phyloP scores from a whole-genome alignment of 805 yeast genomes.

The Candida alai region DNA sequence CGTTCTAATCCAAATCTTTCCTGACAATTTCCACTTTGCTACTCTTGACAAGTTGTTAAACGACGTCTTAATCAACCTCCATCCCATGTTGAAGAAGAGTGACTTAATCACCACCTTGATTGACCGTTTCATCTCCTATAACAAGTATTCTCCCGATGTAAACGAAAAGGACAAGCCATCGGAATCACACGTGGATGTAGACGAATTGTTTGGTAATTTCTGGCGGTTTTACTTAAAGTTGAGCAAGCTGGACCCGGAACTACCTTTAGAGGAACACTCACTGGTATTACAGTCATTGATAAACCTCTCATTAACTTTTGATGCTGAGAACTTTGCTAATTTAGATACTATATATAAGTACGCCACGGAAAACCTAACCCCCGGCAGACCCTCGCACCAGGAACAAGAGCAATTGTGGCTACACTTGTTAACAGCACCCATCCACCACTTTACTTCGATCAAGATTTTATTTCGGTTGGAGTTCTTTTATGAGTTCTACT shows the following conservation, averaged over 20 bases:
- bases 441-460: constrained; percentile 39
- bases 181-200: constrained; percentile 12
- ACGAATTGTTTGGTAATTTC: constrained; percentile 54
- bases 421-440: constrained; percentile 46
- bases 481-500: constrained; percentile 48
- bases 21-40: constrained; percentile 81
- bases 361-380: constrained; percentile 39
- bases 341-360: constrained; percentile 59
- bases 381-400: constrained; percentile 11
- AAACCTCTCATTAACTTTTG: constrained; percentile 60
- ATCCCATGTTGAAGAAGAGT: constrained; percentile 65
- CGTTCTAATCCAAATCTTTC: constrained; percentile 90
- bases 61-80: constrained; percentile 59
- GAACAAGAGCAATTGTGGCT: constrained; percentile 39
- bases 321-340: constrained; percentile 57
- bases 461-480: constrained; percentile 42
- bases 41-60: constrained; percentile 64
- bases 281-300: constrained; percentile 63
- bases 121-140: constrained; percentile 59
- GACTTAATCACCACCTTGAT: constrained; percentile 68
- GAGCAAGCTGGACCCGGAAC: constrained; percentile 54
- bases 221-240: constrained; percentile 61
- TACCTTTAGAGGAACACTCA: constrained; percentile 65
- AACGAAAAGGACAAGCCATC: constrained; percentile 10
- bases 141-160: constrained; percentile 20